Percentiles rank a stretch among this genome's conserved stretches.
phyloP scores from a whole-genome alignment of 2,329 filamentous ascomycete species.

The Ophiocordyceps robertsii region DNA sequence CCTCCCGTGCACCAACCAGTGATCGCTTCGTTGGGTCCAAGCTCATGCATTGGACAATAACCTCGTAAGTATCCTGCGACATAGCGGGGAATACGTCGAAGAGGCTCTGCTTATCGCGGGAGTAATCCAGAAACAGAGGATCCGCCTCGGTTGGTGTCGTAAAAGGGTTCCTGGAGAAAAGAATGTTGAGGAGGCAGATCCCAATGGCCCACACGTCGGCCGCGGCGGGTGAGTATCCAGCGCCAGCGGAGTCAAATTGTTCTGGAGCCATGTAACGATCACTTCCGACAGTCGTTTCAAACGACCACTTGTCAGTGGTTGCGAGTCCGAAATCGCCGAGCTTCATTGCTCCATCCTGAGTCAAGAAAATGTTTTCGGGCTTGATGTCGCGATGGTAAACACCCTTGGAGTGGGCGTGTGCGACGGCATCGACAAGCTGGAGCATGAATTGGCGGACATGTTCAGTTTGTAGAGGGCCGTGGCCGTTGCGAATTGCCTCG shows the following conservation, averaged over 20 bases:
- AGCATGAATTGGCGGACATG: constrained; percentile 97
- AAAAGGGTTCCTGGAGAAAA: constrained; percentile 96
- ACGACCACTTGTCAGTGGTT: constrained; percentile 79
- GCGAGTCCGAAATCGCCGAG: constrained; percentile 93
- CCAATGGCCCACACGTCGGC: constrained; percentile 97
- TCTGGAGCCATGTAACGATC: constrained; percentile 99
- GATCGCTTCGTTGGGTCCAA: constrained; percentile 85
- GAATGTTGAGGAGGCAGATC: constrained; percentile 88
- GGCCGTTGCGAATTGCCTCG: constrained; percentile 83
- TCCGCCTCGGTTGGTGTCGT: constrained; percentile 83
- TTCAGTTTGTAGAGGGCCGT: constrained; percentile 84
- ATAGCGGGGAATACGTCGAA: constrained; percentile 98
- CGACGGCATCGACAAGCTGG: constrained; percentile 77
- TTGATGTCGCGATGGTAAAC: constrained; percentile 98
- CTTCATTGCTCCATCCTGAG: constrained; percentile 78
- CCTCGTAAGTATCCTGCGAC: constrained; percentile 95
- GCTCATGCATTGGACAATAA: constrained; percentile 80
- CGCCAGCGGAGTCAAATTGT: constrained; percentile 80
- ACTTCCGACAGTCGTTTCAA: constrained; percentile 87
- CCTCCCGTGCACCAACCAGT: constrained; percentile 61
- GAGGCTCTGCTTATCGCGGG: constrained; percentile 82
- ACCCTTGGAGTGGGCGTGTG: constrained; percentile 80
- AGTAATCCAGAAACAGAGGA: constrained; percentile 85
- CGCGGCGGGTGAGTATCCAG: constrained; percentile 82
- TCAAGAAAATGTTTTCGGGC: constrained; percentile 97